Evolutionary conservation across 2,329 filamentous ascomycete genomes (phyloP), one percentile per base, ranked within the genome.

Genomic region (Ceratocystiopsis sp.): DNA sequence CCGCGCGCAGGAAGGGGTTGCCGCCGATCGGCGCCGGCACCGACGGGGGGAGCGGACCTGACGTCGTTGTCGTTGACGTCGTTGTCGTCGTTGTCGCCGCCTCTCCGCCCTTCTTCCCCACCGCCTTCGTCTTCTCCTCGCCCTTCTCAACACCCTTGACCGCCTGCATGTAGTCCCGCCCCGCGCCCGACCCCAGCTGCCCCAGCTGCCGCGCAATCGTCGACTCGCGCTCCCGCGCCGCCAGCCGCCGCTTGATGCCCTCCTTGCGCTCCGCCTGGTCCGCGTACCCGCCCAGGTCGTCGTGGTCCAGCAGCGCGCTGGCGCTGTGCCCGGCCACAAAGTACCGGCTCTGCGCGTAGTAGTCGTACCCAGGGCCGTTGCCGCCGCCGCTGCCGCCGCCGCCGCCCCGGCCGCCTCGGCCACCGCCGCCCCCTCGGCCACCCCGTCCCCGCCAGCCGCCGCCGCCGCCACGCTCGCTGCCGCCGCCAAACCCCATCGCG

Each of bases 141-240:
- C 18, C 35, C 35, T 37, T 35, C 21, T 14, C 13, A 15, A 13
- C 15, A 15, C n/a, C 32, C 35, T 29, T 29, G 25, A 11, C 25
- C 25, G 25, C 25, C 25, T 62, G 67, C 69, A 86, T 77, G 58
- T 87, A 87, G 47, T 84, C 79, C 39, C 67, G 72, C 2, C 81
- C 82, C 0, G 79, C 70, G 7, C 78, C 78, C 40, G 64, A 69
- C 11, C 80, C 80, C 46, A 77, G 63, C 41, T 71, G 63, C 11
- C 73, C 74, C 3, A 91, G 65, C 50, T 74, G 75, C 55, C 73
- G 75, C 49, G 78, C 80, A 40, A 91, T 69, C 19, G 84, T 78
- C 17, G 75, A 67, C 57, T 89, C 84, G 54, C 73, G 79, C 57
- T 87, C 80, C 51, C 75, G 71, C 14, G 71, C 72, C 7, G 75